phyloP scores from a whole-genome alignment of 2,329 filamentous ascomycete genomes.

The Emmonsia crescens region DNA sequence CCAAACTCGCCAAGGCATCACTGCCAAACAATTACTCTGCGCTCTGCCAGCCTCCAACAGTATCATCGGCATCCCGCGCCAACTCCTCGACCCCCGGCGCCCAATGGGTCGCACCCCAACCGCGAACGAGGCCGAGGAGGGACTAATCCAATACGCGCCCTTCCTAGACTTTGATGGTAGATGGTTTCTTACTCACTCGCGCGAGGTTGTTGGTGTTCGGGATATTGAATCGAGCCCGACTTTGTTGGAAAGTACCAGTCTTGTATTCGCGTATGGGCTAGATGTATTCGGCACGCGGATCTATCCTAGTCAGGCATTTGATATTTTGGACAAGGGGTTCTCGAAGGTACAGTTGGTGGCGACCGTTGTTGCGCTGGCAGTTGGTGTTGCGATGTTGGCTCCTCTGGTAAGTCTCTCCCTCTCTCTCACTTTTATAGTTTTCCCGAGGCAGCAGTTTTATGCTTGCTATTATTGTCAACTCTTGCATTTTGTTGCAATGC shows the following conservation, averaged over 20 bases:
- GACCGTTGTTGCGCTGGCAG: constrained; percentile 69
- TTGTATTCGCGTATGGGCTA: constrained; percentile 77
- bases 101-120: constrained; percentile 78
- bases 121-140: constrained; percentile 69
- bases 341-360: constrained; percentile 75
- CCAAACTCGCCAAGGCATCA: constrained; percentile 85
- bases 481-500: neutral
- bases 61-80: constrained; percentile 68
- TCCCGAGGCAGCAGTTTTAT: neutral
- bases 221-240: constrained; percentile 66
- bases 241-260: constrained; percentile 78
- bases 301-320: constrained; percentile 80
- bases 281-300: constrained; percentile 83
- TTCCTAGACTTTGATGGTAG: constrained; percentile 74
- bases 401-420: constrained; percentile 60
- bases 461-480: constrained; percentile 2
- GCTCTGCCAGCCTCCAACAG: constrained; percentile 62
- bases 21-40: constrained; percentile 68
- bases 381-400: constrained; percentile 65
- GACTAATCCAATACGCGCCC: constrained; percentile 64
- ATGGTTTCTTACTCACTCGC: constrained; percentile 66
- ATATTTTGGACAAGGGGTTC: constrained; percentile 86
- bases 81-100: constrained; percentile 71
- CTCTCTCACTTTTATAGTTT: constrained; percentile 1
- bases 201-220: constrained; percentile 66